Percentiles rank a stretch among this genome's conserved stretches.
phyloP scores from a whole-genome alignment of 2,329 filamentous ascomycete genomes.

The Penicillium sp. region DNA sequence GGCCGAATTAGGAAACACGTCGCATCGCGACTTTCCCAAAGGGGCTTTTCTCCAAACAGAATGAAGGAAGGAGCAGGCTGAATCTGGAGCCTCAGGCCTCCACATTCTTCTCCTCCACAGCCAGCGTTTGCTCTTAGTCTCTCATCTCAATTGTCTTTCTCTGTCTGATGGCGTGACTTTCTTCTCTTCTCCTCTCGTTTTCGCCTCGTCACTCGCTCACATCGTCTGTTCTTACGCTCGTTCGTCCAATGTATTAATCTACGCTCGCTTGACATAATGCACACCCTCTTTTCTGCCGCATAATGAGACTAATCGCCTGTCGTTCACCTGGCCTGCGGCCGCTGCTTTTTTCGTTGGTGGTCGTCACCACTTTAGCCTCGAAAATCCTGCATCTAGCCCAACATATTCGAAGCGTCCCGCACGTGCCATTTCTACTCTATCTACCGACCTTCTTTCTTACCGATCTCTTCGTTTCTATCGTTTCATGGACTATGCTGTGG shows the following conservation, averaged over 20 bases:
- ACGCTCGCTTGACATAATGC: neutral
- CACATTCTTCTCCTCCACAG: neutral
- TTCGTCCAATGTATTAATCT: neutral
- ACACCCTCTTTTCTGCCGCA: constrained; percentile 20
- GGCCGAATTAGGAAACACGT: neutral
- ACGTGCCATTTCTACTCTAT: constrained; percentile 22
- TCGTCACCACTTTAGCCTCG: constrained; percentile 23
- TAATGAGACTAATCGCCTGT: constrained; percentile 6
- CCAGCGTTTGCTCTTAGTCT: neutral
- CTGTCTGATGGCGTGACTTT: neutral
- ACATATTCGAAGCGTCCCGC: constrained; percentile 22
- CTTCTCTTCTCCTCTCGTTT: neutral
- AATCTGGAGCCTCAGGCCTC: neutral
- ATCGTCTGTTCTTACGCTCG: neutral
- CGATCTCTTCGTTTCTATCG: constrained; percentile 22
- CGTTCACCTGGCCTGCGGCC: constrained; percentile 19
- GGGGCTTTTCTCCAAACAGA: neutral
- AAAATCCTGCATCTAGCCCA: constrained; percentile 27
- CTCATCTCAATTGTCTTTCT: neutral
- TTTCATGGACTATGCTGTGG: constrained; percentile 22
- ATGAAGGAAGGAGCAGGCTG: neutral
- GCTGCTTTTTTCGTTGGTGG: constrained; percentile 25
- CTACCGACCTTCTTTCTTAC: constrained; percentile 29
- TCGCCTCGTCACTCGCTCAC: neutral
- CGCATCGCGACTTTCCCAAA: neutral